These are phyloP conservation scores for Pseudisothecium myosuroides DNA, from an alignment of 225 moss, liverwort and hornwort species.

Conservation along the genomic window DNA sequence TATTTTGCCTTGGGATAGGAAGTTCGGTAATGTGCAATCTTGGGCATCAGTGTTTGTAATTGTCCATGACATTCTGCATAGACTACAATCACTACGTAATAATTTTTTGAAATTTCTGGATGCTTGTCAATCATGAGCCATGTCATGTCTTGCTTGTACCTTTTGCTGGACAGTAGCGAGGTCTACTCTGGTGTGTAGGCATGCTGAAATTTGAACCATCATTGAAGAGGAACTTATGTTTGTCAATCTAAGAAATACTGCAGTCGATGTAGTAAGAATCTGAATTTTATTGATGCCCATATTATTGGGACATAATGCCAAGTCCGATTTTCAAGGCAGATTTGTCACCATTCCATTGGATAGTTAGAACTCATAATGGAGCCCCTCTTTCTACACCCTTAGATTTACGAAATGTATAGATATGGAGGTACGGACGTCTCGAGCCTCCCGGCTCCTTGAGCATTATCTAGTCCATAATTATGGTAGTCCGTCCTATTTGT, in stretches of 20 bases:
- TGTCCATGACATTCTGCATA: neutral
- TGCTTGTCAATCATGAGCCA: neutral
- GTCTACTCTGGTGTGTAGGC: neutral
- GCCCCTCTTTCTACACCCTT: too few species aligned
- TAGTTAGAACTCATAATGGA: too few species aligned
- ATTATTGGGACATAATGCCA: neutral
- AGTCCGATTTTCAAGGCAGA: too few species aligned
- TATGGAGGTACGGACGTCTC: too few species aligned
- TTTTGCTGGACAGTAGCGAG: neutral
- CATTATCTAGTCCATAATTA: too few species aligned
- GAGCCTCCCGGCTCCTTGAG: too few species aligned
- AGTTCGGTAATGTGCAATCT: neutral
- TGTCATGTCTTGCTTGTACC: neutral
- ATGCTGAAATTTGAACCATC: neutral
- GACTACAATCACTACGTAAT: neutral
- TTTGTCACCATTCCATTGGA: too few species aligned
- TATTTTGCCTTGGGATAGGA: neutral
- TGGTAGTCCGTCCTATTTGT: neutral
- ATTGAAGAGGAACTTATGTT: neutral
- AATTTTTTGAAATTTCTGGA: neutral
- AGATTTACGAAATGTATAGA: too few species aligned
- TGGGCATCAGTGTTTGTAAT: neutral
- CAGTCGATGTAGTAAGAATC: neutral
- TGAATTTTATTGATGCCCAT: neutral
- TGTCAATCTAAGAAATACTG: neutral